These are phyloP conservation scores for Thielaviopsis populi DNA, from an alignment of 2,329 filamentous ascomycete genomes.

Conservation along the genomic window DNA sequence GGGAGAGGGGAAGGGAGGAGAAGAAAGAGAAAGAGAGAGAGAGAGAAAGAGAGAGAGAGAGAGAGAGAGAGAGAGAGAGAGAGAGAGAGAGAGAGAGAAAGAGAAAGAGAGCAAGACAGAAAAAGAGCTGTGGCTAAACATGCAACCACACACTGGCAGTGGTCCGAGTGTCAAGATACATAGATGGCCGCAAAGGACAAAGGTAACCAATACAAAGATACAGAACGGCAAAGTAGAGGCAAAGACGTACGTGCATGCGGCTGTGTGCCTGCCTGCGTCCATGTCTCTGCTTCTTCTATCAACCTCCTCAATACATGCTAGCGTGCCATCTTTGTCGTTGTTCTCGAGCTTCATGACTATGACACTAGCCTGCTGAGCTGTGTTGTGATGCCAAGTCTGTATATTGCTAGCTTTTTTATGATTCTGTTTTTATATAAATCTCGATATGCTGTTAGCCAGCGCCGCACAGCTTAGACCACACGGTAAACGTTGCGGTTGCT, in stretches of 20 bases:
- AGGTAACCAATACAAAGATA: not conserved
- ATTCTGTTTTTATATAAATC: not conserved
- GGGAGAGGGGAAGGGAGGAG: not conserved
- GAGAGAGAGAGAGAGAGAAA: not conserved
- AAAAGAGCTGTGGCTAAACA: not conserved
- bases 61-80: not conserved
- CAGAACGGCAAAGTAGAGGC: not conserved
- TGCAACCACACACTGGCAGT: not conserved
- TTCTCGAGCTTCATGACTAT: not conserved
- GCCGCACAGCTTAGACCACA: not conserved
- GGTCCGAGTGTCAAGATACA: not conserved
- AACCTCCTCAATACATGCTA: not conserved
- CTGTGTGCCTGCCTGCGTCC: not conserved
- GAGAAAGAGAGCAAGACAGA: not conserved
- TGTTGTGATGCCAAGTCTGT: not conserved
- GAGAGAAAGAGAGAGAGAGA: not conserved
- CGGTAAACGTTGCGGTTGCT: not conserved
- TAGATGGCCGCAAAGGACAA: not conserved
- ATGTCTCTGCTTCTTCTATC: not conserved
- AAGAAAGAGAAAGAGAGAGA: not conserved
- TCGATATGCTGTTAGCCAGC: not conserved
- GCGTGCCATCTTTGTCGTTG: not conserved
- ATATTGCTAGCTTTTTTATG: not conserved
- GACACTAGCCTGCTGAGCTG: not conserved
- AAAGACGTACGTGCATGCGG: not conserved